A percentile compares a stretch with the other conserved stretches of the same genome.
Evolutionary conservation across 75 land plant genomes (phyloP).

Genomic region (Chamaecyparis obtusa): DNA sequence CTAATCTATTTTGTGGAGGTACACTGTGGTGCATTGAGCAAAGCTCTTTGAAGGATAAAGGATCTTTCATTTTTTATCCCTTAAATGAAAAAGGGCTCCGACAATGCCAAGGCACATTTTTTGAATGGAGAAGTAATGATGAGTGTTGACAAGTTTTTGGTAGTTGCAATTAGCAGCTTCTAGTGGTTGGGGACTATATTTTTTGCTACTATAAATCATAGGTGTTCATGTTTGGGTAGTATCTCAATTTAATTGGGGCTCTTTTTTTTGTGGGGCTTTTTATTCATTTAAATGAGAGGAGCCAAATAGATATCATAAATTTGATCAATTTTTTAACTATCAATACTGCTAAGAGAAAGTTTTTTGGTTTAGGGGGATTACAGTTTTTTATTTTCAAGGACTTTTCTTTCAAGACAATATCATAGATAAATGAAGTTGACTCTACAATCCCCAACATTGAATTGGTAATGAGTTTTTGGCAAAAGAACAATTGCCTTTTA

Average conservation of each 20-base stretch:
- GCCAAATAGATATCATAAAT: not conserved
- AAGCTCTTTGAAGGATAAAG: constrained; percentile 3
- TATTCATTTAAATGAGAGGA: not conserved
- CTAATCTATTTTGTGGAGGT: not conserved
- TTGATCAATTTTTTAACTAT: not conserved
- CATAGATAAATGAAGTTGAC: not conserved
- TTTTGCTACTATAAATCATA: not conserved
- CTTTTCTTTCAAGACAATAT: not conserved
- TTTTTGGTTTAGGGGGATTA: not conserved
- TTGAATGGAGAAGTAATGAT: not conserved
- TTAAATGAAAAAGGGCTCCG: not conserved
- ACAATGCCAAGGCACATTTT: not conserved
- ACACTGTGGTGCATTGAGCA: constrained; percentile 13
- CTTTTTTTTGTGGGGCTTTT: not conserved
- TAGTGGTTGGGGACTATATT: not conserved
- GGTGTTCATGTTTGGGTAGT: not conserved
- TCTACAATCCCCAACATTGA: not conserved
- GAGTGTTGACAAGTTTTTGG: not conserved
- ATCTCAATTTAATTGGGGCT: not conserved
- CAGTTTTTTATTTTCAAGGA: not conserved
- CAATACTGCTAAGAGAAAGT: not conserved
- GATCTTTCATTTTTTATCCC: not conserved
- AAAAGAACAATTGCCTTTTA: not conserved
- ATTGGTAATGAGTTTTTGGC: not conserved
- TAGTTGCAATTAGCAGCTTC: not conserved